Base-by-base conservation (phyloP, 352 stramenopile genomes). In the Thalassiosira livingstoniorum region DNA sequence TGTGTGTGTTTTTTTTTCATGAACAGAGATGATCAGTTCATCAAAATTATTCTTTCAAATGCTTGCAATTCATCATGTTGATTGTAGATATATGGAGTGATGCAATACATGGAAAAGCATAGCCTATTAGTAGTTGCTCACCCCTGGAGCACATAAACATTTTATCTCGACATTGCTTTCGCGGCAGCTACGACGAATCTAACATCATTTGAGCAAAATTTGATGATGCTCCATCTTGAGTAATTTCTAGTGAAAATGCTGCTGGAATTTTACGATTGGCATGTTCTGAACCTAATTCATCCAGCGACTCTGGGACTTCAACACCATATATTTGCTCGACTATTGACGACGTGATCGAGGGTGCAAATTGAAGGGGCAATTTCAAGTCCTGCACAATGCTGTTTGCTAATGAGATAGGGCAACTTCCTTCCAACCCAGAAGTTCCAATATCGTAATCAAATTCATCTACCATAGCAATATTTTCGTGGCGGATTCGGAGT, bases 301-400 rank as follows among this genome's bases (percentile, higher is more conserved):
- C 61, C 34, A 66, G 25, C 45, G 66, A 76, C 29, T 78, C 60
- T 27, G 66, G 61, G 32, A 87, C 64, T 47, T 87, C 65, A 11
- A 87, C 62, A 0, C 83, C 83, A 79, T 91, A 79, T 53, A 92
- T 85, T 83, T 94, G 89, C 68, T 94, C 87, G 13, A 91, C 32
- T 31, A 92, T 91, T 0, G 81, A 80, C 4, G 68, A 80, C 2
- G 74, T 58, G 72, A 94, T 89, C 0, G 79, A 69, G 32, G 82
- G 35, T 18, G 80, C 80, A 15, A 88, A 77, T 71, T 94, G 86
- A n/a, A 82, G 60, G 25, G 85, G 80, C 27, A 94, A 70, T 55
- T 92, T 94, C 35, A 92, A 80, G 75, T 94, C 89, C 11, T 85
- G 54, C 0, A 78, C 83, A 13, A 94, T 78, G 29, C 75, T 76